Conservation (phyloP, 345 rosid genomes). For the Murraya paniculata region DNA sequence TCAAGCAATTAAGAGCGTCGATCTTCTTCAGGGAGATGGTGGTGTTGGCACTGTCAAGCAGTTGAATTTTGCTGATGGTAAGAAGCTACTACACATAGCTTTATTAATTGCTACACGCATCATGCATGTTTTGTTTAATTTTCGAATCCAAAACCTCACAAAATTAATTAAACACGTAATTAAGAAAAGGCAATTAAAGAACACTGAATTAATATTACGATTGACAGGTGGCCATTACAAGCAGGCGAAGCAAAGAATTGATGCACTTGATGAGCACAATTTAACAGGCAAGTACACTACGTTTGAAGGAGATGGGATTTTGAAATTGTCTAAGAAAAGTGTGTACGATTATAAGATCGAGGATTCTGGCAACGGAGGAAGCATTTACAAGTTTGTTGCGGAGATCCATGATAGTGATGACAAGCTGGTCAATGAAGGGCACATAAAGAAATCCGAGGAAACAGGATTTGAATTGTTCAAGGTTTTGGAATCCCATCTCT, state of each 20-base stretch:
- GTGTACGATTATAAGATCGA: constrained; percentile 3
- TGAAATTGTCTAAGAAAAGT: background rate
- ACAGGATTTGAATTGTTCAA: background rate
- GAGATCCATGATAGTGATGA: constrained; percentile 20
- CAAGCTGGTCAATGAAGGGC: constrained; percentile 19
- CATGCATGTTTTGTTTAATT: too few species aligned
- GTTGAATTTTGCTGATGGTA: constrained; percentile 23
- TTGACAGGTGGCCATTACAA: too few species aligned
- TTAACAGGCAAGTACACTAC: background rate
- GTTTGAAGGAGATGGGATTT: background rate
- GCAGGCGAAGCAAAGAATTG: background rate
- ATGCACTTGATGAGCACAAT: background rate
- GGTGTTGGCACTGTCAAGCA: constrained; percentile 35
- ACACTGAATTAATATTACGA: too few species aligned
- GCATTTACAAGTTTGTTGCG: constrained; percentile 14
- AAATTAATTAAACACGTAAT: too few species aligned
- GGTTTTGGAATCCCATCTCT: background rate
- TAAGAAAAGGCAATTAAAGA: too few species aligned
- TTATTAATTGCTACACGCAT: too few species aligned
- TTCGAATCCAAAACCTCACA: too few species aligned
- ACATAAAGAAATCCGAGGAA: background rate
- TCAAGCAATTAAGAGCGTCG: constrained; percentile 22
- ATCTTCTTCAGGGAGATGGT: constrained; percentile 31
- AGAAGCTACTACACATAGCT: too few species aligned
- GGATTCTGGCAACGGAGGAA: constrained; percentile 11